Evolutionary conservation across 2,329 filamentous ascomycete genomes (phyloP).

Genomic region (Fusarium xyrophilum): DNA sequence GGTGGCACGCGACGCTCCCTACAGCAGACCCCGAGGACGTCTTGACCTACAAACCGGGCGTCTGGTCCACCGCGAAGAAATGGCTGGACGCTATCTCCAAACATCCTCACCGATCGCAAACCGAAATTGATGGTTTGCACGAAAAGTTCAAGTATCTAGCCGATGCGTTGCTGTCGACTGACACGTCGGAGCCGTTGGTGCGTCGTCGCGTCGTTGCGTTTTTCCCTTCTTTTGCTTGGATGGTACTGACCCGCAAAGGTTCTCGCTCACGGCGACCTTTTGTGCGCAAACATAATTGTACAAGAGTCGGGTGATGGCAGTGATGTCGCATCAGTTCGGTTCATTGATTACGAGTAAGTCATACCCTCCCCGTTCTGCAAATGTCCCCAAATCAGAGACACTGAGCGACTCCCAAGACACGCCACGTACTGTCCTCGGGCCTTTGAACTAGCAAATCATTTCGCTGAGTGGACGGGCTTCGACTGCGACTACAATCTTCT

Average conservation of each 20-base stretch:
- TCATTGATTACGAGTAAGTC: constrained; percentile 38
- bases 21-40: neutral
- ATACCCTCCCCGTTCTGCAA: neutral
- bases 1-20: constrained; percentile 28
- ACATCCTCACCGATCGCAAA: neutral
- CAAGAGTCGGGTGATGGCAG: constrained; percentile 10
- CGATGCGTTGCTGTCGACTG: constrained; percentile 7
- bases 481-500: constrained; percentile 29
- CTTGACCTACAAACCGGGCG: constrained; percentile 18
- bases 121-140: constrained; percentile 7
- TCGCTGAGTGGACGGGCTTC: constrained; percentile 36
- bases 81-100: constrained; percentile 30
- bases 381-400: neutral
- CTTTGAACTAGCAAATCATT: constrained; percentile 37
- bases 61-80: constrained; percentile 35
- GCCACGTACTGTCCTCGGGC: constrained; percentile 34
- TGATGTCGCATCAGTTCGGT: constrained; percentile 22
- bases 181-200: constrained; percentile 28
- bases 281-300: constrained; percentile 36
- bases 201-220: constrained; percentile 2
- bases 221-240: neutral
- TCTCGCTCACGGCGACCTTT: constrained; percentile 34
- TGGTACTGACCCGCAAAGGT: constrained; percentile 7
- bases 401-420: constrained; percentile 19
- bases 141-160: constrained; percentile 29